Evolutionary conservation across 2,329 filamentous ascomycete species (phyloP), one percentile per base, ranked within the genome.

Genomic region (Pseudogymnoascus sp.): DNA sequence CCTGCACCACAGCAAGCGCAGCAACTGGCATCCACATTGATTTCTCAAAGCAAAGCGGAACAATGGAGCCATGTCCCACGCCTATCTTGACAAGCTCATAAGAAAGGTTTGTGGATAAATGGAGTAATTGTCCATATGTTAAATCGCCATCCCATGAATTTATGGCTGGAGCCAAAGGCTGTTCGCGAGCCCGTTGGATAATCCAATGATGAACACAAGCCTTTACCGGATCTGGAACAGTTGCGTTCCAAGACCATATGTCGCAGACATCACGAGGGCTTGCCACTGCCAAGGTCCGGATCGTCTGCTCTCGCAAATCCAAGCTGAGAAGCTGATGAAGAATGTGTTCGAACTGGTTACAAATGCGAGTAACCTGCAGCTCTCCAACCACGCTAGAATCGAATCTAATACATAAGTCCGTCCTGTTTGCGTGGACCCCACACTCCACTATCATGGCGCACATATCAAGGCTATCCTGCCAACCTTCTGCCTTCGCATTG

Each of bases 21-120:
- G 66, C 66, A 5, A 74, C 67, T 29, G 70, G 63, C 6, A 67
- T 67, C 65, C 68, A 72, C 15, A 44, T 62, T 0, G 68, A 70
- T 61, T 73, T 74, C 39, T 73, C 70, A 41, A 72, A 73, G 55
- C 67, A 71, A 3, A 73, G 44, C 10, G 68, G 69, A n/a, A 73
- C 60, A 25, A 62, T 33, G 7, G 35, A 31, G 6, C 35, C 51
- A 8, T 55, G 60, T 27, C 60, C 60, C 13, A 62, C 60, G 13
- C 60, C 60, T 3, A 33, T 38, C 17, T 38, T 58, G 4, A 44
- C 36, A 5, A 61, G 39, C 27, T 61, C 35, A 33, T 62, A 35
- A 21, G 60, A 55, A 29, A 62, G 48, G 15, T 60, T 59, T n/a
- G 31, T 60, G 33, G 44, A 35, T 55, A 59, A 17, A 31, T 59